Percentiles rank a stretch among this genome's conserved stretches.
Conservation (phyloP, 257 asterid species). For the Ophiorrhiza pumila region DNA sequence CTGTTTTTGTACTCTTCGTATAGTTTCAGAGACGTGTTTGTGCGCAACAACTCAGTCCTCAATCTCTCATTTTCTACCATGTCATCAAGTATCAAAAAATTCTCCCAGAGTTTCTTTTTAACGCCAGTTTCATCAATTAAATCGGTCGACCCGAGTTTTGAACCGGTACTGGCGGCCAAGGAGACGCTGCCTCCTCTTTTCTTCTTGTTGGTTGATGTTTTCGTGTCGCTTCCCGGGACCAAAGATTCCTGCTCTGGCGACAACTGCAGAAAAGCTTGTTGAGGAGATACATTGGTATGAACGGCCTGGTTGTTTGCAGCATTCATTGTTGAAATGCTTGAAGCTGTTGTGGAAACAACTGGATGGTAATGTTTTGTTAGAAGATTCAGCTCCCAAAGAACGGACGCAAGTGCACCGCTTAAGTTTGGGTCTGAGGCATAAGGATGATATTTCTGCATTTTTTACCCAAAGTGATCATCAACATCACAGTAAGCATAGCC, state of each 20-base stretch:
- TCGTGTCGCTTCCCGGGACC: conserved; percentile 28
- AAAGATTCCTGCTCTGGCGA: conserved; percentile 44
- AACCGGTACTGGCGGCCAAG: conserved; percentile 16
- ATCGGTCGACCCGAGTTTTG: conserved; percentile 19
- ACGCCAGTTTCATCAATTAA: conserved; percentile 46
- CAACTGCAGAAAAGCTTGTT: conserved; percentile 60
- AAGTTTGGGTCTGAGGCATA: conserved; percentile 79
- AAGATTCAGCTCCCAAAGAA: conserved; percentile 96
- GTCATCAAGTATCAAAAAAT: conserved; percentile 53
- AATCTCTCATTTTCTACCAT: conserved; percentile 69
- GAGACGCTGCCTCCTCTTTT: conserved; percentile 31
- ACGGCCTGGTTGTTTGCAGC: conserved; percentile 51
- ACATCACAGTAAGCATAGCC: conserved; percentile 3
- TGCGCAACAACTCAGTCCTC: conserved; percentile 56
- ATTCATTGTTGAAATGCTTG: conserved; percentile 63
- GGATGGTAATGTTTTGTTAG: conserved; percentile 79
- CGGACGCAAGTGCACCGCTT: conserved; percentile 95
- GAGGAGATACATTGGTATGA: conserved; percentile 68
- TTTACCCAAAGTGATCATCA: conserved; percentile 13
- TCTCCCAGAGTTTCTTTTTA: conserved; percentile 54
- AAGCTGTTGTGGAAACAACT: conserved; percentile 52
- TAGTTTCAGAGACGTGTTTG: conserved; percentile 41
- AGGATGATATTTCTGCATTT: conserved; percentile 77
- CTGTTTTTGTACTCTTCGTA: conserved; percentile 52
- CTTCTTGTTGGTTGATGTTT: conserved; percentile 35